These are phyloP conservation scores for Kernera saxatilis DNA, from an alignment of 345 rosid species.

Conservation along the genomic window DNA sequence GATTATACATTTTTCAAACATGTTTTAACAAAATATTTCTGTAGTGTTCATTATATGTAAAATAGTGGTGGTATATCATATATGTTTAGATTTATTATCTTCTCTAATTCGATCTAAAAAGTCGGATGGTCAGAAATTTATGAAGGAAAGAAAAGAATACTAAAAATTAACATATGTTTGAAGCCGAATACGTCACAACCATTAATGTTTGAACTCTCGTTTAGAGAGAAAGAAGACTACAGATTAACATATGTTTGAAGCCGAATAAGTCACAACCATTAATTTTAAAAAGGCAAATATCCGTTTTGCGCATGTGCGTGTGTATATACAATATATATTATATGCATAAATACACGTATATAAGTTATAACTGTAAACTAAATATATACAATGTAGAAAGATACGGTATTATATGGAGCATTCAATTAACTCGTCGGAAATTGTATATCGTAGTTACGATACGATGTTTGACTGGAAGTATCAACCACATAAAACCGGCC, in stretches of 20 bases:
- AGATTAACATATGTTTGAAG: too few relatives aligned
- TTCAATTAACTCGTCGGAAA: background rate
- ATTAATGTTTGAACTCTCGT: background rate
- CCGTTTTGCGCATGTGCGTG: too few relatives aligned
- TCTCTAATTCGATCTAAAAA: background rate
- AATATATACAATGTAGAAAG: too few relatives aligned
- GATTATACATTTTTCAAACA: background rate
- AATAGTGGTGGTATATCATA: background rate
- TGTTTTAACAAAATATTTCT: background rate
- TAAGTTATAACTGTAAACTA: too few relatives aligned
- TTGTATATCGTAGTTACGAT: background rate
- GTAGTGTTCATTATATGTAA: background rate
- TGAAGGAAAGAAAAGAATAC: too few relatives aligned
- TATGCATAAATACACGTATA: too few relatives aligned
- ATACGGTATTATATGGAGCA: background rate
- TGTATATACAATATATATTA: too few relatives aligned
- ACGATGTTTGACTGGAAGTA: slow-evolving; percentile 3
- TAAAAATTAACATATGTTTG: too few relatives aligned
- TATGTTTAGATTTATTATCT: background rate
- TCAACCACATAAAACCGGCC: background rate
- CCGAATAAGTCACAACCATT: too few relatives aligned
- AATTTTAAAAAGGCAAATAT: too few relatives aligned
- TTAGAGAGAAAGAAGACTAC: background rate
- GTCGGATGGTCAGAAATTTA: too few relatives aligned
- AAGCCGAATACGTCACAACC: background rate